Conservation (phyloP, 192 early-diverging fungal genomes). For the Coemansia sp. region DNA sequence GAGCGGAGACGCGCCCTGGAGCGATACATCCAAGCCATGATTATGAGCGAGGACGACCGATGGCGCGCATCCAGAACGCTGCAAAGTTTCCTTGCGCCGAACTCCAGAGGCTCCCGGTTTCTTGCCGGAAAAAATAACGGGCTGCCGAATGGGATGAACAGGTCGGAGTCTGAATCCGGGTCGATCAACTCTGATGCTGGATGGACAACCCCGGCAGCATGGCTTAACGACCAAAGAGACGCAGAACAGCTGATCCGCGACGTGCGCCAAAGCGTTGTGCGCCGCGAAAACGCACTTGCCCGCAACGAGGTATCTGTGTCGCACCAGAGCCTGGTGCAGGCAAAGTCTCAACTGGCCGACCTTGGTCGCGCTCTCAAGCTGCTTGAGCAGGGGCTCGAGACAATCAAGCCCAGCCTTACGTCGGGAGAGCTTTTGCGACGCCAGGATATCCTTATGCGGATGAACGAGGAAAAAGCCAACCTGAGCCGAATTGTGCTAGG, state of each 20-base stretch:
- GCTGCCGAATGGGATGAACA: conserved; percentile 13
- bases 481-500: conserved; percentile 64
- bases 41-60: conserved; percentile 69
- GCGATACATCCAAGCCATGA: conserved; percentile 75
- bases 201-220: conserved; percentile 71
- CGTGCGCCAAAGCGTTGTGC: conserved; percentile 71
- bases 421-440: conserved; percentile 77
- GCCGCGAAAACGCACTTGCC: conserved; percentile 72
- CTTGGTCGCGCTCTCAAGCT: conserved; percentile 58
- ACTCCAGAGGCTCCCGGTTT: conserved; percentile 53
- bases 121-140: conserved; percentile 49
- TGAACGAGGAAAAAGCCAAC: conserved; percentile 71
- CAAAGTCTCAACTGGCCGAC: conserved; percentile 67
- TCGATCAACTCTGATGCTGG: conserved; percentile 23
- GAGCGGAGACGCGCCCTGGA: conserved; percentile 77
- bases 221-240: conserved; percentile 76
- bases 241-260: conserved; percentile 68
- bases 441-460: conserved; percentile 72
- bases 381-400: conserved; percentile 59
- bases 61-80: conserved; percentile 76
- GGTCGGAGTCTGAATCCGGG: conserved; percentile 38
- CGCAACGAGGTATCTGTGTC: conserved; percentile 75
- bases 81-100: conserved; percentile 70
- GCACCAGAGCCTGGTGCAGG: conserved; percentile 79
- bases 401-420: conserved; percentile 37